phyloP scores from a whole-genome alignment of 2,329 filamentous ascomycete species.

The Stagonosporopsis rhizophila region DNA sequence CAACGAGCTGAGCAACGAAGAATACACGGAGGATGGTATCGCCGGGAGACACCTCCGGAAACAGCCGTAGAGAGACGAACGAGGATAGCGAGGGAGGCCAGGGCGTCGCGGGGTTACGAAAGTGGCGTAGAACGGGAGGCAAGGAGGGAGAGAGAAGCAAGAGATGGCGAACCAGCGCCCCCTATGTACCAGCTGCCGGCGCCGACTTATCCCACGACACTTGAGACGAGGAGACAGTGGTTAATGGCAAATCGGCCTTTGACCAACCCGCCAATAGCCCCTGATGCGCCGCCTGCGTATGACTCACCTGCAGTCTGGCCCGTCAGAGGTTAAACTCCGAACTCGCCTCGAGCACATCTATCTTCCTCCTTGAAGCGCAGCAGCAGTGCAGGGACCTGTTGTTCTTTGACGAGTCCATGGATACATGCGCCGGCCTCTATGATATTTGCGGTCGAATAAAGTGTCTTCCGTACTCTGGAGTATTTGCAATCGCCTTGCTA shows the following conservation, averaged over 20 bases:
- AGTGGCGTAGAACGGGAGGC: not conserved
- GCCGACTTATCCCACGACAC: not conserved
- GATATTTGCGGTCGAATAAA: not conserved
- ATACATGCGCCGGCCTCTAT: not conserved
- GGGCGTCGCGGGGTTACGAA: not conserved
- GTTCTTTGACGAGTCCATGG: not conserved
- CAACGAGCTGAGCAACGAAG: not conserved
- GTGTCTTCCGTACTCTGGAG: too few relatives aligned
- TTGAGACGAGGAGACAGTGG: not conserved
- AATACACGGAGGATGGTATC: not conserved
- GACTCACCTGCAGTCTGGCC: conserved; percentile 9
- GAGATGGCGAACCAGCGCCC: not conserved
- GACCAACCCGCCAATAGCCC: not conserved
- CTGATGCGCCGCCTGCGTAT: conserved; percentile 6
- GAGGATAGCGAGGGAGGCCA: not conserved
- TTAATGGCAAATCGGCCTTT: not conserved
- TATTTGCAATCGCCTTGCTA: too few relatives aligned
- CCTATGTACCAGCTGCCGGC: conserved; percentile 5
- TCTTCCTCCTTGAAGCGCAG: not conserved
- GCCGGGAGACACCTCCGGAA: not conserved
- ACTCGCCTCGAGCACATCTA: not conserved
- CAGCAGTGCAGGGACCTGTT: not conserved
- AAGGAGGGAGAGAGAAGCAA: not conserved
- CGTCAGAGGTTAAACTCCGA: not conserved
- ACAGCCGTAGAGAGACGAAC: not conserved